These are phyloP conservation scores for Babesia caballi DNA, from an alignment of 169 alveolate genomes.

Conservation along the genomic window DNA sequence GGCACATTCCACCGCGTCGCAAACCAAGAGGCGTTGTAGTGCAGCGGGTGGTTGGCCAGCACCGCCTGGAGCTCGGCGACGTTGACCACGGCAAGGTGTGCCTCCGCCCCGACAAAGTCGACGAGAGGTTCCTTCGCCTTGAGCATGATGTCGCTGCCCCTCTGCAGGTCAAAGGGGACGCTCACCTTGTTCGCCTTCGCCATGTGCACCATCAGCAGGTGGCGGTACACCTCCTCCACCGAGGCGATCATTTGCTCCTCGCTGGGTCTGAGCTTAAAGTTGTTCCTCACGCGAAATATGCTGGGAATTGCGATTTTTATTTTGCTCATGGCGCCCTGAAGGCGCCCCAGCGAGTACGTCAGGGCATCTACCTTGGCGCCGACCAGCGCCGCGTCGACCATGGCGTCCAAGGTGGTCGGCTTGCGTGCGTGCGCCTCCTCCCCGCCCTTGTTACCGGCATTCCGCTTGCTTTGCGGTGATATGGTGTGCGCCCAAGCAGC, in stretches of 20 bases:
- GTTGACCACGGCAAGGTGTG: constrained; percentile 1
- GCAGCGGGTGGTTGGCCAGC: neutral
- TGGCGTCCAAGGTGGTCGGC: neutral
- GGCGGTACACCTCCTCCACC: constrained; percentile 48
- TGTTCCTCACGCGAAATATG: constrained; percentile 51
- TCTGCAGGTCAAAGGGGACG: constrained; percentile 19
- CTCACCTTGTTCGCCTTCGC: constrained; percentile 15
- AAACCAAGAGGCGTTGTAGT: constrained; percentile 10
- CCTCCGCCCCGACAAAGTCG: neutral
- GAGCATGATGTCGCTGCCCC: neutral
- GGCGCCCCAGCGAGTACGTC: neutral
- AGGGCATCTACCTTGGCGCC: neutral
- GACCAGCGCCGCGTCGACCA: neutral
- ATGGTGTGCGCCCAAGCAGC: neutral
- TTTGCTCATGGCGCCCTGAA: constrained; percentile 1
- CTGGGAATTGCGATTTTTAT: constrained; percentile 30
- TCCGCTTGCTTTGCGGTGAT: neutral
- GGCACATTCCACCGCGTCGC: neutral
- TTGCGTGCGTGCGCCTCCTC: neutral
- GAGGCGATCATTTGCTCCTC: constrained; percentile 28
- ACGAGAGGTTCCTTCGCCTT: constrained; percentile 1
- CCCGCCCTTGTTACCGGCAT: neutral
- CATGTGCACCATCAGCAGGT: constrained; percentile 31
- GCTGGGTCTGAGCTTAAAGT: constrained; percentile 14
- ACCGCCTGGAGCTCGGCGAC: neutral